phyloP scores from a whole-genome alignment of 2,329 filamentous ascomycete genomes.

The Aspergillus tubingensis region DNA sequence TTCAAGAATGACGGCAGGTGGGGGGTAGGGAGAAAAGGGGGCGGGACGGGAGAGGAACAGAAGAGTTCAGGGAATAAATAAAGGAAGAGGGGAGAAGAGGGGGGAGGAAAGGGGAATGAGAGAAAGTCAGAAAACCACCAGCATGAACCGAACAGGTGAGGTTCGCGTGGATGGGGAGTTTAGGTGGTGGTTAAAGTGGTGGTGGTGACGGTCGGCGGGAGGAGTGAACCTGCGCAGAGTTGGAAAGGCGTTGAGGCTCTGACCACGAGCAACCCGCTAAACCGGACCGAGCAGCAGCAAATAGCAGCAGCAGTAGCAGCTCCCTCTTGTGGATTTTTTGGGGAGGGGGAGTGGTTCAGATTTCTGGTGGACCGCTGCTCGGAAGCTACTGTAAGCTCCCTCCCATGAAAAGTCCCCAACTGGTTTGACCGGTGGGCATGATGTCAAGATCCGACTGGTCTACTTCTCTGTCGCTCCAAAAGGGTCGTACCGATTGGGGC shows the following conservation, averaged over 20 bases:
- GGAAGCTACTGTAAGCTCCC: not conserved
- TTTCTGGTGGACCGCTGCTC: not conserved
- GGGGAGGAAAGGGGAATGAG: not conserved
- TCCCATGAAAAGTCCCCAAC: not conserved
- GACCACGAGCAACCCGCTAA: slow-evolving; percentile 17
- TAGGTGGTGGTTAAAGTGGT: not conserved
- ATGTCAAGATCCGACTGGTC: slow-evolving; percentile 7
- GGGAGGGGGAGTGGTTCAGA: not conserved
- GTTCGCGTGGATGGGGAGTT: not conserved
- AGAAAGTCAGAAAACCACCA: not conserved
- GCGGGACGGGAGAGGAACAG: not conserved
- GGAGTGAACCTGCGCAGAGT: slow-evolving; percentile 17
- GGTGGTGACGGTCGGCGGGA: slow-evolving; percentile 9
- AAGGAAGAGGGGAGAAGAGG: not conserved
- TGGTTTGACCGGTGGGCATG: not conserved
- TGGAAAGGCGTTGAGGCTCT: slow-evolving; percentile 22
- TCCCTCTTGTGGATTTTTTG: not conserved
- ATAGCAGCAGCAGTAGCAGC: not conserved
- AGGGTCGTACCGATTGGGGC: not conserved
- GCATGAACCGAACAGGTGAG: not conserved
- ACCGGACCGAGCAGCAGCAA: slow-evolving; percentile 12
- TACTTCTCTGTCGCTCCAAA: not conserved
- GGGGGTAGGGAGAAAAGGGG: not conserved
- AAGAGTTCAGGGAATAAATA: not conserved
- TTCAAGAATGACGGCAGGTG: not conserved